Evolutionary conservation across 2,329 filamentous ascomycete species (phyloP).

Genomic region (Ceratocystis diversiconidia): DNA sequence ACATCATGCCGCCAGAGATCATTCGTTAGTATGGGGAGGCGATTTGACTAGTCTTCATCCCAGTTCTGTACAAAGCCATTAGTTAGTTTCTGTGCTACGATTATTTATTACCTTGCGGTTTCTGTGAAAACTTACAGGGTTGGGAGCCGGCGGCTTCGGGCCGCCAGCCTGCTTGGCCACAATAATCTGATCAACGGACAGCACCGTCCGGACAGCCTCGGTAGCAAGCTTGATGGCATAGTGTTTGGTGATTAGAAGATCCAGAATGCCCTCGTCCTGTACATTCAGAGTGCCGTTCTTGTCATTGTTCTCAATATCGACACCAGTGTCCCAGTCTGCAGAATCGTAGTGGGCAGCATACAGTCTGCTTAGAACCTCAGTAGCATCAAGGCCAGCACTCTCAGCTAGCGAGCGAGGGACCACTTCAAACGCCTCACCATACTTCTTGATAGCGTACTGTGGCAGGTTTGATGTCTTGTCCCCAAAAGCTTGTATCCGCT

Average conservation of each 20-base stretch:
- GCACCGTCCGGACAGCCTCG: constrained; percentile 80
- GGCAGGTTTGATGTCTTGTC: constrained; percentile 86
- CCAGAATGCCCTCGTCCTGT: constrained; percentile 75
- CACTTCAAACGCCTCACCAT: constrained; percentile 92
- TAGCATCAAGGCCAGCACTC: constrained; percentile 88
- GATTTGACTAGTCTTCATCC: constrained; percentile 42
- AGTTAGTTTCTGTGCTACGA: constrained; percentile 23
- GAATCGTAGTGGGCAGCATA: constrained; percentile 88
- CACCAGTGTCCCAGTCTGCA: constrained; percentile 77
- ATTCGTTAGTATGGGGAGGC: not conserved
- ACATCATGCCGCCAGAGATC: constrained; percentile 17
- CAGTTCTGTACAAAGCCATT: constrained; percentile 34
- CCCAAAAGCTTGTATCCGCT: constrained; percentile 77
- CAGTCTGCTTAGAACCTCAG: constrained; percentile 82
- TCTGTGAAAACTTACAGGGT: constrained; percentile 47
- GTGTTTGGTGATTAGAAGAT: constrained; percentile 79
- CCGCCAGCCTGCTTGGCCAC: constrained; percentile 94
- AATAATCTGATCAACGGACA: constrained; percentile 98
- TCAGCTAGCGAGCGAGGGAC: constrained; percentile 88
- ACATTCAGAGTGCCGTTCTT: constrained; percentile 72
- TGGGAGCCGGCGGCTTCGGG: constrained; percentile 89
- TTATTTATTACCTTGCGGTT: not conserved
- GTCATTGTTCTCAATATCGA: constrained; percentile 84
- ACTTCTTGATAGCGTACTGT: constrained; percentile 96
- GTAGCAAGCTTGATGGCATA: constrained; percentile 97